Conservation (phyloP, 225 moss, liverwort and hornwort species). For the Antitrichia curtipendula region DNA sequence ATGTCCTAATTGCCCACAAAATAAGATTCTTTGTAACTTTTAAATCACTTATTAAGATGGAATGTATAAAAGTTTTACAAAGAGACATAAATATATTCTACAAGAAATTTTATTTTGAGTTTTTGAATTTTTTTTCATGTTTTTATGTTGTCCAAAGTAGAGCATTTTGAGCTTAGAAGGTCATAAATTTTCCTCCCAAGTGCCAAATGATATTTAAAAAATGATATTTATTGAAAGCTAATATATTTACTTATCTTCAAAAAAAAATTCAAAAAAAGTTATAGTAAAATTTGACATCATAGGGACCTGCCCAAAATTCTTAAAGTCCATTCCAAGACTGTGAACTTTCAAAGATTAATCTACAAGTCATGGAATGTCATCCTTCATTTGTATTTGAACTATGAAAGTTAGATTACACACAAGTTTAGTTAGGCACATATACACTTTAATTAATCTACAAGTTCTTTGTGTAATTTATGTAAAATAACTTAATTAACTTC, state of each 20-base stretch:
- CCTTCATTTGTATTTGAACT: neutral
- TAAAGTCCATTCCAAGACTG: neutral
- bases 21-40: neutral
- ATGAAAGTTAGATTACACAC: neutral
- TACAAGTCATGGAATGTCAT: neutral
- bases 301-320: neutral
- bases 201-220: neutral
- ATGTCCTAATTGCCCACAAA: neutral
- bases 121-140: neutral
- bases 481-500: neutral
- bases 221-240: fast-evolving
- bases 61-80: neutral
- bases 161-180: neutral
- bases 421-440: fast-evolving
- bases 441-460: neutral
- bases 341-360: neutral
- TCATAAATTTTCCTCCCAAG: neutral
- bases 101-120: neutral
- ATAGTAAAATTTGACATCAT: no score
- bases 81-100: neutral
- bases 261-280: neutral
- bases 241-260: fast-evolving
- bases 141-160: fast-evolving
- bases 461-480: neutral
- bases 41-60: neutral